phyloP scores from a whole-genome alignment of 305 asterid species.

The Fraxinus velutina region DNA sequence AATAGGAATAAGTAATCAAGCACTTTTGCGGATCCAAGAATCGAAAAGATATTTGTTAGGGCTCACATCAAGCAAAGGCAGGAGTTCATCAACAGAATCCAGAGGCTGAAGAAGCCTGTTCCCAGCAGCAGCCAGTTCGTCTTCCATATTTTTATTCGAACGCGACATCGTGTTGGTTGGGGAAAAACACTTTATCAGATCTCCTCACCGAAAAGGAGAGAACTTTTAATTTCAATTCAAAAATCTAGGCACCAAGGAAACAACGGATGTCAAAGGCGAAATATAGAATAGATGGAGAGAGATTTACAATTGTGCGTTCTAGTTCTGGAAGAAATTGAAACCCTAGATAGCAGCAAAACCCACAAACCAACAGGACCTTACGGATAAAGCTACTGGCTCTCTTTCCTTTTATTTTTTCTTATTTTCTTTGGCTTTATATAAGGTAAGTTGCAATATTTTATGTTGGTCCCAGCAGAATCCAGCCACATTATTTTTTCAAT shows the following conservation, averaged over 20 bases:
- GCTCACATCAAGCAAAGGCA: slow-evolving; percentile 76
- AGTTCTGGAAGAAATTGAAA: background rate
- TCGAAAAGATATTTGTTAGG: slow-evolving; percentile 3
- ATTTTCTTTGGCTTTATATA: background rate
- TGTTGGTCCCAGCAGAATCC: too few species aligned
- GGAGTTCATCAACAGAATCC: slow-evolving; percentile 52
- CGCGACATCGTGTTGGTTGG: slow-evolving; percentile 5
- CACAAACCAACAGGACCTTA: background rate
- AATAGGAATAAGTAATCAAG: slow-evolving; percentile 2
- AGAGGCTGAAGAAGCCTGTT: slow-evolving; percentile 60
- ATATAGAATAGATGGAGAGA: background rate
- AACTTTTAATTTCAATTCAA: background rate
- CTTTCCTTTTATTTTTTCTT: background rate
- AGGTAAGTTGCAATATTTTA: too few species aligned
- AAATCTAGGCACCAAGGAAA: background rate
- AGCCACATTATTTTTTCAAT: too few species aligned
- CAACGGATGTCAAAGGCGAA: background rate
- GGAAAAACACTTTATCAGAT: slow-evolving; percentile 12
- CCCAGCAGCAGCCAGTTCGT: slow-evolving; percentile 60
- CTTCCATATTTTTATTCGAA: slow-evolving; percentile 44
- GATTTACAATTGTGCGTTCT: background rate
- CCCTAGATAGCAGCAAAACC: background rate
- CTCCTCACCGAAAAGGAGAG: background rate
- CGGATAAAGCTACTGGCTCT: background rate
- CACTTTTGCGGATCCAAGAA: background rate